Conservation (phyloP, 2,329 filamentous ascomycete species). For the Aspergillus pseudotamarii region DNA sequence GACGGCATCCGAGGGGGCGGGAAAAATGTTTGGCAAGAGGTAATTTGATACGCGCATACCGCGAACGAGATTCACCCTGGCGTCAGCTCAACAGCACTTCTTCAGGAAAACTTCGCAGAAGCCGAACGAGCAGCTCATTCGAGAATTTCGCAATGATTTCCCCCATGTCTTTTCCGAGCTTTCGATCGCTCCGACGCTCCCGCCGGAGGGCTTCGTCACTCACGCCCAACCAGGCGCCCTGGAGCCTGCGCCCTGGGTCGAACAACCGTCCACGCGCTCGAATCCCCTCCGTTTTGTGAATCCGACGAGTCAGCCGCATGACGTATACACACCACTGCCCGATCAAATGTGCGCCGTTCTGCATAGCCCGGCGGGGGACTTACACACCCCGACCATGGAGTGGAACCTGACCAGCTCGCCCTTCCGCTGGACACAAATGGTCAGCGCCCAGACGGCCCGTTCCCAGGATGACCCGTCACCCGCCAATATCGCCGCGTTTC, state of each 20-base stretch:
- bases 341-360: constrained; percentile 10
- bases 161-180: neutral
- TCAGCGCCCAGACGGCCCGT: neutral
- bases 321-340: neutral
- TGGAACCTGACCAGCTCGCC: neutral
- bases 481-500: neutral
- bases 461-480: constrained; percentile 34
- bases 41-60: neutral
- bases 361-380: constrained; percentile 8
- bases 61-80: too few relatives aligned
- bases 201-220: too few relatives aligned
- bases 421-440: neutral
- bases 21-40: neutral
- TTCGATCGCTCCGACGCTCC: neutral
- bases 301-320: neutral
- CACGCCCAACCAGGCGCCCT: too few relatives aligned
- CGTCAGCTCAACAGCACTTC: too few relatives aligned
- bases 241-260: too few relatives aligned
- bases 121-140: neutral
- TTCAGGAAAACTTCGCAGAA: neutral
- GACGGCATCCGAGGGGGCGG: neutral
- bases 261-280: neutral
- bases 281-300: neutral
- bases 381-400: constrained; percentile 6
- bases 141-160: neutral